Conservation (phyloP, 108 stramenopile genomes). For the Fistulifera pelliculosa region DNA sequence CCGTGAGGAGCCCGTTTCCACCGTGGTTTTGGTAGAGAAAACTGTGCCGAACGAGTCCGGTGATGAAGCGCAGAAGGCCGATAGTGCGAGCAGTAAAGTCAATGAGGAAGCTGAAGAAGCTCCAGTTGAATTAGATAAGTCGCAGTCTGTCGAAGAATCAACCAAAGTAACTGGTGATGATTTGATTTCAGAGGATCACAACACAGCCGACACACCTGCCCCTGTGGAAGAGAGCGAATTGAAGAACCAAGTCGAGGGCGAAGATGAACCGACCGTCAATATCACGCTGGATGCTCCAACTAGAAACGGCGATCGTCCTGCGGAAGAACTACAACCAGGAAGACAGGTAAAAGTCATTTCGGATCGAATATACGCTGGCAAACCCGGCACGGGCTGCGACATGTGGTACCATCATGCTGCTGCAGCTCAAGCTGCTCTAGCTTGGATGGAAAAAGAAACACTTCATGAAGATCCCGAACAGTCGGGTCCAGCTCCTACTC, state of each 20-base stretch:
- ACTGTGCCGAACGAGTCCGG: neutral
- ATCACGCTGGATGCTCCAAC: too few relatives aligned
- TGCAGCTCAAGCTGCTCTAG: constrained; percentile 27
- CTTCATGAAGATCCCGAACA: constrained; percentile 8
- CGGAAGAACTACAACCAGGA: neutral
- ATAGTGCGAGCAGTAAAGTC: neutral
- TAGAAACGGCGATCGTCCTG: too few relatives aligned
- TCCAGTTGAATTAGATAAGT: neutral
- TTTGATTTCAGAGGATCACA: too few relatives aligned
- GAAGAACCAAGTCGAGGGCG: too few relatives aligned
- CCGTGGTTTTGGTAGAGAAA: too few relatives aligned
- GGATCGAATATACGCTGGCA: constrained; percentile 41
- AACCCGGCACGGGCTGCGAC: constrained; percentile 19
- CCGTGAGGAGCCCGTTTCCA: too few relatives aligned
- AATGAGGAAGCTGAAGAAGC: neutral
- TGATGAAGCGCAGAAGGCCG: neutral
- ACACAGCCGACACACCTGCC: too few relatives aligned
- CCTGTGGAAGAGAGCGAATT: too few relatives aligned
- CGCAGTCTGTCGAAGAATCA: too few relatives aligned
- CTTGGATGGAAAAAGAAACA: constrained; percentile 15
- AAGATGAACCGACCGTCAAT: too few relatives aligned
- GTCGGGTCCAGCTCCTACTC: constrained; percentile 2
- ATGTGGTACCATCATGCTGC: constrained; percentile 43
- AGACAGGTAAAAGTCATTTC: constrained; percentile 13
- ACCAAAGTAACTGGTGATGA: too few relatives aligned